Conservation (phyloP, 495 filamentous ascomycete genomes). For the Penicillium samsonianum region DNA sequence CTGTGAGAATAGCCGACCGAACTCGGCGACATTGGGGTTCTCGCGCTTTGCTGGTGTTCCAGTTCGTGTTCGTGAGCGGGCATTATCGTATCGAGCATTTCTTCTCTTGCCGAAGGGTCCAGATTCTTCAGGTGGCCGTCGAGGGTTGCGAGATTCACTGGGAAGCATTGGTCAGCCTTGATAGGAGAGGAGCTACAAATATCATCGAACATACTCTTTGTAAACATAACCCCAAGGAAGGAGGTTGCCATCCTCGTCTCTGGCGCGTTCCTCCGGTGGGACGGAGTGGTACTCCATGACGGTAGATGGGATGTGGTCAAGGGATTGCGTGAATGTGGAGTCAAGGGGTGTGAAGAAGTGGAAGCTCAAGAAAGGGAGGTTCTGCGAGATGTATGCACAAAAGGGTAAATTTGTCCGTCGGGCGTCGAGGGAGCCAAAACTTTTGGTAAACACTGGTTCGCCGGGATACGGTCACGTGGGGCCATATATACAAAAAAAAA, state of each 20-base stretch:
- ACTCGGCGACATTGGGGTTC: conserved; percentile 56
- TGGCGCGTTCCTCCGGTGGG: conserved; percentile 62
- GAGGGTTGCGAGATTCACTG: conserved; percentile 50
- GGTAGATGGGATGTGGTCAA: conserved; percentile 1
- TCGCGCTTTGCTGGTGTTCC: conserved; percentile 61
- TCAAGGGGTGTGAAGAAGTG: not conserved
- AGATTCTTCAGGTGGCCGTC: conserved; percentile 58
- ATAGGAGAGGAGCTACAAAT: not conserved
- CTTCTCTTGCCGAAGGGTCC: conserved; percentile 63
- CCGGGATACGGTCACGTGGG: conserved; percentile 30
- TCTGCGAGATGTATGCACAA: not conserved
- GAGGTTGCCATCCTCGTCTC: conserved; percentile 58
- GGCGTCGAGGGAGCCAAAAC: conserved; percentile 13
- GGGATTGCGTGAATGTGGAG: not conserved
- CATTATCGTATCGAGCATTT: conserved; percentile 51
- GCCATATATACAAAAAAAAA: conserved; percentile 4
- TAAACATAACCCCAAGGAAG: conserved; percentile 64
- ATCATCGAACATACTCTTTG: conserved; percentile 47
- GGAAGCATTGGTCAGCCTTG: conserved; percentile 1
- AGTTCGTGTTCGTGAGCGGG: conserved; percentile 58
- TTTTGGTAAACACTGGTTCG: conserved; percentile 36
- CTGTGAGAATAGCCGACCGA: conserved; percentile 47
- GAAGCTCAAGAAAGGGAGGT: not conserved
- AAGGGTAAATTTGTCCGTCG: not conserved
- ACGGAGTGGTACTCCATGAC: conserved; percentile 67